phyloP scores from a whole-genome alignment of 495 filamentous ascomycete species.

The Neurospora sp. region DNA sequence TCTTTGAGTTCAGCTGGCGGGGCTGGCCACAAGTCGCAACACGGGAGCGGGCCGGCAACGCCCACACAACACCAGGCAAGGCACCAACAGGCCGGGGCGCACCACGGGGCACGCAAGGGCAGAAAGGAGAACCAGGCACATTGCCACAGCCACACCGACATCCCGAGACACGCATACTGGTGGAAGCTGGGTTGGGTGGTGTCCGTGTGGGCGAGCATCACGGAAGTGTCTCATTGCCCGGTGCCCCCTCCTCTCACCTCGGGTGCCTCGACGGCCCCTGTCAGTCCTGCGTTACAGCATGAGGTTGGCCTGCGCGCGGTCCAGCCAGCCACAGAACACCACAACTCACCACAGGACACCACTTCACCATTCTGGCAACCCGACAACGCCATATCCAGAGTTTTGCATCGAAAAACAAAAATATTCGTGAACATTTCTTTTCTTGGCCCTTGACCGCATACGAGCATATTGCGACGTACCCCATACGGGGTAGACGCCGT shows the following conservation, averaged over 20 bases:
- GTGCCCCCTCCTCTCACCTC: not conserved
- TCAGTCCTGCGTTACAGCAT: not conserved
- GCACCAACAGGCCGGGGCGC: not conserved
- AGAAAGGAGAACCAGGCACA: not conserved
- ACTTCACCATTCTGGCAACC: not conserved
- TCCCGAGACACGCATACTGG: not conserved
- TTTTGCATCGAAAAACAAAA: not conserved
- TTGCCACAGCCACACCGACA: not conserved
- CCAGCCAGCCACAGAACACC: not conserved
- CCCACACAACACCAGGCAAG: not conserved
- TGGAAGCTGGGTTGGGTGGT: not conserved
- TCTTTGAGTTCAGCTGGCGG: not conserved
- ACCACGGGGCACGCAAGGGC: not conserved
- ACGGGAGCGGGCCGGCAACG: not conserved
- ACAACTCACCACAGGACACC: not conserved
- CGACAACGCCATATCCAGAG: not conserved
- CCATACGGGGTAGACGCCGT: not conserved
- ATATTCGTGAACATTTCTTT: not conserved
- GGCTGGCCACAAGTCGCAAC: not conserved
- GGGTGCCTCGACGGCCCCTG: not conserved
- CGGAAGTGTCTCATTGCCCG: not conserved
- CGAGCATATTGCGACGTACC: not conserved
- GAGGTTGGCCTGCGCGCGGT: not conserved
- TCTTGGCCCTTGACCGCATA: not conserved
- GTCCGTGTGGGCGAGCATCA: not conserved